Evolutionary conservation across 2,329 filamentous ascomycete genomes (phyloP).

Genomic region (Raffaelea ambrosiae): DNA sequence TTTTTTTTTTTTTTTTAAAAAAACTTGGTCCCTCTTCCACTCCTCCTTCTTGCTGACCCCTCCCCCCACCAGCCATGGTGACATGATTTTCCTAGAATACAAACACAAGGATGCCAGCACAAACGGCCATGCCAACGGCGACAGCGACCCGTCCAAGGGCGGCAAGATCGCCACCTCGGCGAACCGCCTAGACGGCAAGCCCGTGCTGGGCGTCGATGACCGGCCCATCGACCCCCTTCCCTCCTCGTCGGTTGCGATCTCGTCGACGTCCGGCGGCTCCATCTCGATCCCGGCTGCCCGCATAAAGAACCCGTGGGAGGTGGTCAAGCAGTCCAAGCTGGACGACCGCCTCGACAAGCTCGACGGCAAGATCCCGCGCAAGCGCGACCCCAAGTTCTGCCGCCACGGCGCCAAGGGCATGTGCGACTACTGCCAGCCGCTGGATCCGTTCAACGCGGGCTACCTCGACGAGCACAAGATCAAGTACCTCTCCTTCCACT

Average conservation of each 20-base stretch:
- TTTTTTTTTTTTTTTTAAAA: too few relatives aligned
- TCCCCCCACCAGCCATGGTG: conserved; percentile 59
- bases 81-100: conserved; percentile 83
- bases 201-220: conserved; percentile 61
- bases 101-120: conserved; percentile 43
- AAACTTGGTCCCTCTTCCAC: too few relatives aligned
- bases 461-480: conserved; percentile 95
- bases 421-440: conserved; percentile 98
- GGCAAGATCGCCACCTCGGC: conserved; percentile 33
- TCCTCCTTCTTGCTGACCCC: background rate
- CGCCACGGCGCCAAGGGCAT: conserved; percentile 94
- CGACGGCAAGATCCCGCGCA: conserved; percentile 80
- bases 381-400: conserved; percentile 77
- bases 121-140: conserved; percentile 31
- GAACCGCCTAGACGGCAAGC: conserved; percentile 70
- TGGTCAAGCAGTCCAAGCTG: conserved; percentile 76
- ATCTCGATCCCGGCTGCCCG: conserved; percentile 43
- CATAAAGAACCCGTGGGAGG: conserved; percentile 88
- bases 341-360: conserved; percentile 81
- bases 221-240: conserved; percentile 52
- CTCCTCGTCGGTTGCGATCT: background rate
- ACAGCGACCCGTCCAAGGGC: background rate
- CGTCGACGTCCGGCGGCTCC: conserved; percentile 2
- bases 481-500: conserved; percentile 96
- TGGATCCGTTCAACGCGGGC: conserved; percentile 85